Conservation (phyloP, 169 alveolate genomes). For the Eimeria praecox region DNA sequence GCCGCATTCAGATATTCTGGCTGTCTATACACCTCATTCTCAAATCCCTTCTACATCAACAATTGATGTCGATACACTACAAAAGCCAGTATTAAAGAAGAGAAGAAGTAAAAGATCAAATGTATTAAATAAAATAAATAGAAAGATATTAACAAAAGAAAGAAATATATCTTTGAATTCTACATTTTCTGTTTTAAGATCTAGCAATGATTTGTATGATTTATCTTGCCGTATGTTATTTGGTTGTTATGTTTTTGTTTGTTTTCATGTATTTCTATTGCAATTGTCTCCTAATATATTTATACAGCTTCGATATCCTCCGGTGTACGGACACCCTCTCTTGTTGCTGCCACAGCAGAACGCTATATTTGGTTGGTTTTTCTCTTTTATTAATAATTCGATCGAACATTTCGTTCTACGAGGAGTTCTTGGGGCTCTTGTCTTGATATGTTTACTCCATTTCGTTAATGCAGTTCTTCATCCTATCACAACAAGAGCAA, state of each 20-base stretch:
- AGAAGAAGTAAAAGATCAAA: no score
- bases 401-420: constrained; percentile 51
- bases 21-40: no score
- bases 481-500: background rate
- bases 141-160: no score
- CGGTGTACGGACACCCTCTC: constrained; percentile 12
- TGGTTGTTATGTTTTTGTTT: constrained; percentile 38
- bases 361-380: constrained; percentile 41
- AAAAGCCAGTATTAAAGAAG: no score
- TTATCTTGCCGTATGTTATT: constrained; percentile 37
- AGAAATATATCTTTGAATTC: no score
- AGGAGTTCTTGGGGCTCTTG: constrained; percentile 51
- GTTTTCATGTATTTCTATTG: constrained; percentile 27
- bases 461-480: constrained; percentile 8
- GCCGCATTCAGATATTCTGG: no score
- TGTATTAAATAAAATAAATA: no score
- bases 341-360: constrained; percentile 44
- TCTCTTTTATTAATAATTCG: constrained; percentile 48
- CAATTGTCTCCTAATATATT: constrained; percentile 39
- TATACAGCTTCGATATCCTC: constrained; percentile 42
- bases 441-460: constrained; percentile 50
- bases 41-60: no score
- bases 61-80: no score
- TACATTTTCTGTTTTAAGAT: no score
- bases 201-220: background rate